phyloP scores from a whole-genome alignment of 2,329 filamentous ascomycete genomes.

The Escovopsis sp. region DNA sequence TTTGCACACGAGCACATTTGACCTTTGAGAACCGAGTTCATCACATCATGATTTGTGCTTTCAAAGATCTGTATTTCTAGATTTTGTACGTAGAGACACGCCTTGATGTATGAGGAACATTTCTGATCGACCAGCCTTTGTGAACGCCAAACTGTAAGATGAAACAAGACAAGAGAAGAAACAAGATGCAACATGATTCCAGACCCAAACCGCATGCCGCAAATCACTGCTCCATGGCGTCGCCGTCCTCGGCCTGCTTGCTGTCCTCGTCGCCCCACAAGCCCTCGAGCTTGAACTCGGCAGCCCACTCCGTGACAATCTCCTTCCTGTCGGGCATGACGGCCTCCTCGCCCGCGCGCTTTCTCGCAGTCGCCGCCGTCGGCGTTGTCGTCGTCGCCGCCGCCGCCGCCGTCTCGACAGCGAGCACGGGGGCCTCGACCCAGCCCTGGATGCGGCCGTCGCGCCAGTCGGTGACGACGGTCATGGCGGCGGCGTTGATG shows the following conservation, averaged over 20 bases:
- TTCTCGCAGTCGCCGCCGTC: slow-evolving; percentile 9
- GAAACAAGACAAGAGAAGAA: slow-evolving; percentile 6
- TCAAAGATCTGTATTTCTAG: no score
- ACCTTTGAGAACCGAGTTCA: slow-evolving; percentile 3
- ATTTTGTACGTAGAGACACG: not conserved
- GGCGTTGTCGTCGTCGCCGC: slow-evolving; percentile 6
- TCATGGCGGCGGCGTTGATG: slow-evolving; percentile 72
- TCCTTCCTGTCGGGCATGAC: slow-evolving; percentile 56
- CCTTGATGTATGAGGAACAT: slow-evolving; percentile 8
- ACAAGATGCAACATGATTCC: not conserved
- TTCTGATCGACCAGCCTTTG: slow-evolving; percentile 15
- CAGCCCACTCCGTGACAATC: slow-evolving; percentile 84
- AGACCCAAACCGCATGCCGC: not conserved
- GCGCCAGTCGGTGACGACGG: slow-evolving; percentile 91
- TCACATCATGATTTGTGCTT: slow-evolving; percentile 8
- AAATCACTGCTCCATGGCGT: slow-evolving; percentile 37
- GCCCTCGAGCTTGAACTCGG: slow-evolving; percentile 89
- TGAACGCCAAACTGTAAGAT: slow-evolving; percentile 15
- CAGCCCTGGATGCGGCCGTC: slow-evolving; percentile 91
- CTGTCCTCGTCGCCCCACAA: slow-evolving; percentile 58
- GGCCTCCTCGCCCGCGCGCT: slow-evolving; percentile 27
- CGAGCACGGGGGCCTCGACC: slow-evolving; percentile 60
- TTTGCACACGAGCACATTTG: not conserved
- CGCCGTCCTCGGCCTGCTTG: slow-evolving; percentile 12
- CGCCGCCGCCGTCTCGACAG: slow-evolving; percentile 28